phyloP scores from a whole-genome alignment of 208 protist genomes.

The Wallacemonas collosoma region DNA sequence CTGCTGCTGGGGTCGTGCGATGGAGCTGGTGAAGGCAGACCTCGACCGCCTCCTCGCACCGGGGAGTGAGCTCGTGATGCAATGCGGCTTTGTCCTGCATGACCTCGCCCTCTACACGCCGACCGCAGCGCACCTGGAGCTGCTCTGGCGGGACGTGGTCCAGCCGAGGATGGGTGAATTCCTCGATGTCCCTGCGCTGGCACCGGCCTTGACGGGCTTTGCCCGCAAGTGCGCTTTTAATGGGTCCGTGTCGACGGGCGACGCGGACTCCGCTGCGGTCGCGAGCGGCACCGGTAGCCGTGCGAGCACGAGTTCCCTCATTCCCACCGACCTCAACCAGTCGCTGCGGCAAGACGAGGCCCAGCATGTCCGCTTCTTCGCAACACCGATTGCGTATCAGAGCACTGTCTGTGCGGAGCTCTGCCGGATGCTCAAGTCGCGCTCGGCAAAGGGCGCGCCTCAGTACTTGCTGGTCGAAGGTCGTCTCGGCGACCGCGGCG shows the following conservation, averaged over 20 bases:
- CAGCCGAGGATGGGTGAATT: conserved; percentile 41
- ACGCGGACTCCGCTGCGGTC: not conserved
- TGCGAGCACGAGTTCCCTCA: conserved; percentile 18
- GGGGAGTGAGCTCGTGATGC: conserved; percentile 41
- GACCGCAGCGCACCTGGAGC: conserved; percentile 58
- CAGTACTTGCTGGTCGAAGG: conserved; percentile 75
- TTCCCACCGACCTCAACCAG: conserved; percentile 60
- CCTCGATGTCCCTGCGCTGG: conserved; percentile 40
- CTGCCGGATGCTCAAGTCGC: conserved; percentile 38
- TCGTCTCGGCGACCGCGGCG: conserved; percentile 50
- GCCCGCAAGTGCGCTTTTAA: conserved; percentile 76
- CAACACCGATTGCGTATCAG: conserved; percentile 53
- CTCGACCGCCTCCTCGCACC: conserved; percentile 58
- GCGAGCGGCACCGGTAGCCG: conserved; percentile 19
- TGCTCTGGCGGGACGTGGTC: conserved; percentile 67
- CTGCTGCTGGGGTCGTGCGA: conserved; percentile 73
- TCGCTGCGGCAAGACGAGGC: conserved; percentile 46
- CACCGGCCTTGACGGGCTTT: conserved; percentile 59
- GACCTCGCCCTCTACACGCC: conserved; percentile 83
- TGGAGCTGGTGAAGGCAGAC: conserved; percentile 42
- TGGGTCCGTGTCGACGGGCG: conserved; percentile 16
- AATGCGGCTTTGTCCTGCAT: conserved; percentile 68
- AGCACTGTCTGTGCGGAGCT: conserved; percentile 43
- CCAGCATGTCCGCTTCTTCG: conserved; percentile 60
- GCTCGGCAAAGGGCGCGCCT: conserved; percentile 46